Percentiles rank a stretch among this genome's conserved stretches.
phyloP scores from a whole-genome alignment of 306 rosid species.

The Amphicarpaea edgeworthii region DNA sequence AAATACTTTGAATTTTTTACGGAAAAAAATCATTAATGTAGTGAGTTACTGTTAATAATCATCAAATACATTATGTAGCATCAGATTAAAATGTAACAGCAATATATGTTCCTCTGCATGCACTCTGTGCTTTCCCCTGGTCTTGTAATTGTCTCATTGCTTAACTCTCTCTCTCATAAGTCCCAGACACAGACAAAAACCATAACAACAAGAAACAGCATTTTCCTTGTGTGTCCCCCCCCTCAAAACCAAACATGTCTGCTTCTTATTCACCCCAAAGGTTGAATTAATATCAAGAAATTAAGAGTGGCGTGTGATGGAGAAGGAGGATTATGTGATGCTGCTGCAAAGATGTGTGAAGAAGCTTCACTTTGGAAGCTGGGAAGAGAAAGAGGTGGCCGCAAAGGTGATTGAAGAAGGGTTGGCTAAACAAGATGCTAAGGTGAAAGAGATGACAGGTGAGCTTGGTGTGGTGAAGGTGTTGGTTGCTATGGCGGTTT shows the following conservation, averaged over 20 bases:
- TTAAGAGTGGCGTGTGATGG: background rate
- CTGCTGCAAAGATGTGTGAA: conserved; percentile 69
- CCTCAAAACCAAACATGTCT: conserved; percentile 43
- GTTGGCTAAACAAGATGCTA: conserved; percentile 60
- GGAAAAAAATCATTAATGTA: background rate
- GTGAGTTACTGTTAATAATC: background rate
- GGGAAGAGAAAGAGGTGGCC: conserved; percentile 78
- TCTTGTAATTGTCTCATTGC: conserved; percentile 8
- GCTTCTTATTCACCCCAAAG: conserved; percentile 5
- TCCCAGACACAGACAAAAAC: background rate
- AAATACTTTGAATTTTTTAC: no score
- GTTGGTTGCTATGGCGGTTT: conserved; percentile 69
- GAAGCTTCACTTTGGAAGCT: conserved; percentile 77
- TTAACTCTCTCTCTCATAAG: background rate
- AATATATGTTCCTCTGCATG: conserved; percentile 43
- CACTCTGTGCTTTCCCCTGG: conserved; percentile 48
- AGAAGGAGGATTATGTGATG: conserved; percentile 45
- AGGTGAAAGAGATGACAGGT: conserved; percentile 58
- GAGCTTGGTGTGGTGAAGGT: conserved; percentile 73
- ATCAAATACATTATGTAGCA: conserved; percentile 14
- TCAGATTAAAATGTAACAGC: conserved; percentile 10
- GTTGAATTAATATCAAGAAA: background rate
- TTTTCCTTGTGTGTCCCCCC: conserved; percentile 9
- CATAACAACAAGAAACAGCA: background rate
- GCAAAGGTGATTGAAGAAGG: conserved; percentile 55